Conservation (phyloP, 768 basidiomycete species). For the Rhizopogon vinicolor region DNA sequence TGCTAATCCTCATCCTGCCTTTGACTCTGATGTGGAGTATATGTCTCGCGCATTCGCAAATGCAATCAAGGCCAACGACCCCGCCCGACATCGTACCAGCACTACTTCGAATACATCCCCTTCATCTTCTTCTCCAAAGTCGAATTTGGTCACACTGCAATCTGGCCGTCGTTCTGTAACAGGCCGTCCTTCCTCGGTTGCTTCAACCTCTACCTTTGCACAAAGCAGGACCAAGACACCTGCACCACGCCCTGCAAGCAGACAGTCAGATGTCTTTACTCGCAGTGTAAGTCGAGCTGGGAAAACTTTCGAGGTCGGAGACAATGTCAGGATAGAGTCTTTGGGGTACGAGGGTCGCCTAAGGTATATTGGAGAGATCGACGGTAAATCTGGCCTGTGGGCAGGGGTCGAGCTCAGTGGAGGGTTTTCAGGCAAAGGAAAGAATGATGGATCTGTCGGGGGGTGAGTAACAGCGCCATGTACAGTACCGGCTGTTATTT, state of each 20-base stretch:
- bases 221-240: slow-evolving; percentile 50
- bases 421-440: slow-evolving; percentile 86
- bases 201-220: slow-evolving; percentile 47
- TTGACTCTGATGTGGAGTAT: slow-evolving; percentile 45
- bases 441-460: slow-evolving; percentile 87
- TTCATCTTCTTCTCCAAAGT: slow-evolving; percentile 43
- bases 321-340: slow-evolving; percentile 82
- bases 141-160: slow-evolving; percentile 34
- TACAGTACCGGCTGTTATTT: not conserved
- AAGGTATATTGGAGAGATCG: slow-evolving; percentile 78
- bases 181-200: slow-evolving; percentile 58
- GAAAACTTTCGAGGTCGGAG: slow-evolving; percentile 62
- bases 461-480: slow-evolving; percentile 54
- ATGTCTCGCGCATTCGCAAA: slow-evolving; percentile 73
- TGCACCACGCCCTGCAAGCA: slow-evolving; percentile 54
- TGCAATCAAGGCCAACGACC: slow-evolving; percentile 78
- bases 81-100: slow-evolving; percentile 58
- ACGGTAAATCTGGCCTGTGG: slow-evolving; percentile 87
- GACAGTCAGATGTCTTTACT: slow-evolving; percentile 56
- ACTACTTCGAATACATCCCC: slow-evolving; percentile 34
- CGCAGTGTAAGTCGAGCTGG: slow-evolving; percentile 43
- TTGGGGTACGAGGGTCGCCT: slow-evolving; percentile 85
- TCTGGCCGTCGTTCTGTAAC: slow-evolving; percentile 41
- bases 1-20: slow-evolving; percentile 30
- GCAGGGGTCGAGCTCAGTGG: slow-evolving; percentile 89